Evolutionary conservation across 2,329 filamentous ascomycete species (phyloP).

Genomic region (Monosporascus sp.): DNA sequence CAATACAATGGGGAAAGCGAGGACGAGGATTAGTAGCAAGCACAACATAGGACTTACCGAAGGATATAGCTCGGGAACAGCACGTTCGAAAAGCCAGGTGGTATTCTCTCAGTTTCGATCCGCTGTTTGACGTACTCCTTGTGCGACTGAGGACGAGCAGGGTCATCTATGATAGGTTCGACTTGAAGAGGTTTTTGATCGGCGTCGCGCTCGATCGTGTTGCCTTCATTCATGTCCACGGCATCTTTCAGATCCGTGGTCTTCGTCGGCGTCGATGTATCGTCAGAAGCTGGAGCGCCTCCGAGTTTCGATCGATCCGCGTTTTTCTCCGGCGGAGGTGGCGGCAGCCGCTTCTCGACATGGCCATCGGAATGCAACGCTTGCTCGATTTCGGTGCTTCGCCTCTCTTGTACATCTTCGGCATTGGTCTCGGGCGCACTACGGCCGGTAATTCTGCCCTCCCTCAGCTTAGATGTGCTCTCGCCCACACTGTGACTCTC

Average conservation of each 20-base stretch:
- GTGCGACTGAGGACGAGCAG: slow-evolving; percentile 43
- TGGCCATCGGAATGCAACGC: not conserved
- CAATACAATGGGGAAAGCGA: too few relatives aligned
- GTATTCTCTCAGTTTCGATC: slow-evolving; percentile 40
- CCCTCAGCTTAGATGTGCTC: not conserved
- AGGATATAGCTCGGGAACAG: slow-evolving; percentile 51
- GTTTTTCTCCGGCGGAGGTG: not conserved
- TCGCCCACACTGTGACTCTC: not conserved
- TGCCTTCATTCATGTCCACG: slow-evolving; percentile 5
- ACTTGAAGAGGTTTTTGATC: slow-evolving; percentile 23
- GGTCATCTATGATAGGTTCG: slow-evolving; percentile 23
- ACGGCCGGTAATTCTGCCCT: not conserved
- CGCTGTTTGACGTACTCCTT: slow-evolving; percentile 45
- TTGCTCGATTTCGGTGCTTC: not conserved
- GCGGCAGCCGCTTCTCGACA: not conserved
- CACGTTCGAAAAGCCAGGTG: slow-evolving; percentile 46
- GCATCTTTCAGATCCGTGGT: slow-evolving; percentile 10
- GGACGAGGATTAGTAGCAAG: too few relatives aligned
- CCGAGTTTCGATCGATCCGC: not conserved
- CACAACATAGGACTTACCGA: slow-evolving; percentile 39
- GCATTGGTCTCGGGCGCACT: not conserved
- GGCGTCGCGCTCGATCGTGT: slow-evolving; percentile 9
- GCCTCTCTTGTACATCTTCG: not conserved
- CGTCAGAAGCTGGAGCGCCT: slow-evolving; percentile 4
- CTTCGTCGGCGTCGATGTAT: slow-evolving; percentile 7